Evolutionary conservation across 495 filamentous ascomycete genomes (phyloP).

Genomic region (Tetracladium setigerum): DNA sequence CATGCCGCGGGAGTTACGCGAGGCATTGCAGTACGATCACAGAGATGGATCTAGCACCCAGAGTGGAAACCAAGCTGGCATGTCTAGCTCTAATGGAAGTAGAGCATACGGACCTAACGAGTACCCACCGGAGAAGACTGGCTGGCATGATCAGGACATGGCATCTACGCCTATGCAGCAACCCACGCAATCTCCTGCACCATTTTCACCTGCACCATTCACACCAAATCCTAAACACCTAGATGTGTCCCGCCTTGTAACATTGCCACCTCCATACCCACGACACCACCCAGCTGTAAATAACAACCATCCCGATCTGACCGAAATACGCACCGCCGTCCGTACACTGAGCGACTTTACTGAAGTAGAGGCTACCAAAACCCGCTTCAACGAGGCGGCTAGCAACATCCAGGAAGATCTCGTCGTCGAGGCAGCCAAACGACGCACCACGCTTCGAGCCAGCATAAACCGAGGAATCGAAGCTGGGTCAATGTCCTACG

Average conservation of each 20-base stretch:
- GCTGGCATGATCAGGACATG: slow-evolving; percentile 56
- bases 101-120: slow-evolving; percentile 50
- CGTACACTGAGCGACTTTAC: slow-evolving; percentile 68
- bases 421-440: slow-evolving; percentile 31
- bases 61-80: not conserved
- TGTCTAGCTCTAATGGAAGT: slow-evolving; percentile 22
- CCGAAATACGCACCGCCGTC: slow-evolving; percentile 66
- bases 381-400: slow-evolving; percentile 42
- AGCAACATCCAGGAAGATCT: slow-evolving; percentile 37
- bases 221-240: slow-evolving; percentile 44
- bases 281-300: slow-evolving; percentile 91
- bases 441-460: slow-evolving; percentile 34
- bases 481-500: slow-evolving; percentile 67
- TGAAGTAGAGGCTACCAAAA: slow-evolving; percentile 61
- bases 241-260: slow-evolving; percentile 87
- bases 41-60: slow-evolving; percentile 1
- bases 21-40: slow-evolving; percentile 50
- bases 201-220: slow-evolving; percentile 23
- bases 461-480: slow-evolving; percentile 71
- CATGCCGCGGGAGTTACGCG: slow-evolving; percentile 62
- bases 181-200: slow-evolving; percentile 8
- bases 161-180: slow-evolving; percentile 29
- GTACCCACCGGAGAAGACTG: slow-evolving; percentile 80
- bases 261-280: slow-evolving; percentile 87
- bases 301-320: slow-evolving; percentile 86